Percentiles rank a stretch among this genome's conserved stretches.
Evolutionary conservation across 2,329 filamentous ascomycete species (phyloP).

Genomic region (Calonectria fujianensis): DNA sequence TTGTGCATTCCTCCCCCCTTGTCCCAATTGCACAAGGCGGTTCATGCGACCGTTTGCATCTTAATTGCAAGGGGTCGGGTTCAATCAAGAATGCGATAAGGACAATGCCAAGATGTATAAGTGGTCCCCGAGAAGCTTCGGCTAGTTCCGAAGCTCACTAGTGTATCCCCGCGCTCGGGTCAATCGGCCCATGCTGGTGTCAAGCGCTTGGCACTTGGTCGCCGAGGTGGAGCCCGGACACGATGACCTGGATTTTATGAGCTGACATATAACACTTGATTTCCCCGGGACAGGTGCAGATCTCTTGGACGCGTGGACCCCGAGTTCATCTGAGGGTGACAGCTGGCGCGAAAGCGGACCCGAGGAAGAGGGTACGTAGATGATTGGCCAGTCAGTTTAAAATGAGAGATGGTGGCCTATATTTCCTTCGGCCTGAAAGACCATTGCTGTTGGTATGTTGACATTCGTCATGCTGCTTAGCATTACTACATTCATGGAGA

Average conservation of each 20-base stretch:
- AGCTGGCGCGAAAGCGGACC: no score
- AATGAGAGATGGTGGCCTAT: no score
- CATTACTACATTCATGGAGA: no score
- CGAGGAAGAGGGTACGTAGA: no score
- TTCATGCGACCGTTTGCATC: not conserved
- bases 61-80: not conserved
- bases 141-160: not conserved
- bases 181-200: not conserved
- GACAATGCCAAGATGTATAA: not conserved
- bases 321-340: not conserved
- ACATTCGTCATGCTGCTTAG: no score
- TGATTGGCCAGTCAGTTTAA: no score
- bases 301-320: not conserved
- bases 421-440: no score
- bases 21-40: not conserved
- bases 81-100: not conserved
- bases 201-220: not conserved
- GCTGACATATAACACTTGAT: no score
- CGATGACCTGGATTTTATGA: not conserved
- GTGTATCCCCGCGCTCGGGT: not conserved
- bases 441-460: no score
- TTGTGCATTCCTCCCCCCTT: not conserved
- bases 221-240: constrained; percentile 6
- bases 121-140: constrained; percentile 16
- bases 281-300: not conserved